These are phyloP conservation scores for Colletotrichum spaethianum DNA, from an alignment of 2,329 filamentous ascomycete genomes.

Conservation along the genomic window DNA sequence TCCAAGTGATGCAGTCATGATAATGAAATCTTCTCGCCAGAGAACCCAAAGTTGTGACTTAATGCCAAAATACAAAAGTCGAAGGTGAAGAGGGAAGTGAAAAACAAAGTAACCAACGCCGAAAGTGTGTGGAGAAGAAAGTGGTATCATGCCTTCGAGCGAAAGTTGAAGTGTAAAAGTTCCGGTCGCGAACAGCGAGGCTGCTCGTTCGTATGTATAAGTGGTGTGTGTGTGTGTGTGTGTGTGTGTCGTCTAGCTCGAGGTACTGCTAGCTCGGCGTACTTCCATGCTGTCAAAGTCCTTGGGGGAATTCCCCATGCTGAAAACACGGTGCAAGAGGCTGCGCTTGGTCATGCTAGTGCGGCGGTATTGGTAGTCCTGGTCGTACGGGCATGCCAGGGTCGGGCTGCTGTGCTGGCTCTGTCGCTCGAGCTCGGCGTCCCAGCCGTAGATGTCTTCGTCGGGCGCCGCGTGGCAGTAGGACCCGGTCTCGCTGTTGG, in stretches of 20 bases:
- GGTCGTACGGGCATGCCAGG: constrained; percentile 20
- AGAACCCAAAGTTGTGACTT: neutral
- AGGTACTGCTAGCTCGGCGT: constrained; percentile 38
- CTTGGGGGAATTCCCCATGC: constrained; percentile 41
- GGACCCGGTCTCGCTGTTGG: constrained; percentile 48
- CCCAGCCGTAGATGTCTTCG: constrained; percentile 68
- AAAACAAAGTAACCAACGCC: constrained; percentile 14
- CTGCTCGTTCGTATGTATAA: neutral
- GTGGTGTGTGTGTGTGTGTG: neutral
- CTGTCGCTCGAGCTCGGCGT: constrained; percentile 61
- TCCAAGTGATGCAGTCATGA: constrained; percentile 30
- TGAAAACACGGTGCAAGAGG: constrained; percentile 59
- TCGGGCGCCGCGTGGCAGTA: constrained; percentile 48
- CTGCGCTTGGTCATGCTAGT: constrained; percentile 49
- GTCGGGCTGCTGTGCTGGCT: constrained; percentile 20
- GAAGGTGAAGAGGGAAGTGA: too few species aligned
- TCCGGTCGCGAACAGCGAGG: neutral
- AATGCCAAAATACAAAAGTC: constrained; percentile 22
- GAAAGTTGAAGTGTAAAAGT: neutral
- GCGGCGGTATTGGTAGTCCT: constrained; percentile 47
- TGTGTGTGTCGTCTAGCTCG: constrained; percentile 16
- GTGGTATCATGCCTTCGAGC: constrained; percentile 19
- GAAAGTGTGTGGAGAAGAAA: neutral
- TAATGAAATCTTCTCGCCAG: constrained; percentile 26
- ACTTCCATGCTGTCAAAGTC: constrained; percentile 24